These are phyloP conservation scores for Acanthamoeba healyi DNA, from an alignment of 208 protist species.

Conservation along the genomic window DNA sequence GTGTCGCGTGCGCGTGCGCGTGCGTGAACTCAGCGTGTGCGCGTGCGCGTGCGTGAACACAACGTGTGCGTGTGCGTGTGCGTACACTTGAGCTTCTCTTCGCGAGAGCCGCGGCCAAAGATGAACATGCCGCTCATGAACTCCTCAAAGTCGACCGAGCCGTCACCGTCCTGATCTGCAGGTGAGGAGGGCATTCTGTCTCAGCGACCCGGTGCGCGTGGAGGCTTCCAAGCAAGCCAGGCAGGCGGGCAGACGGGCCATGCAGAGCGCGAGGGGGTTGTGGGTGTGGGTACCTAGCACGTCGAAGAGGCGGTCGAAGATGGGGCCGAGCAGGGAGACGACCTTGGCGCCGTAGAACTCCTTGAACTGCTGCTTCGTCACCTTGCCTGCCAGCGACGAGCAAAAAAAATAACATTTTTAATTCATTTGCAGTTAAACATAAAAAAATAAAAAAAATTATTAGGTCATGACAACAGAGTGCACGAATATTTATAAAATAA, in stretches of 20 bases:
- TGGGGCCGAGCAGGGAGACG: background rate
- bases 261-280: background rate
- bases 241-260: no score
- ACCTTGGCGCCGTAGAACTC: constrained; percentile 5
- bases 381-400: background rate
- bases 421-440: background rate
- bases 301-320: constrained; percentile 21
- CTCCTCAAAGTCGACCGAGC: constrained; percentile 41
- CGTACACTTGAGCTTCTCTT: constrained; percentile 64
- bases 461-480: no score
- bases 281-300: background rate
- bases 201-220: no score
- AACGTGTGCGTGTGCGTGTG: background rate
- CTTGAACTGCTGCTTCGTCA: constrained; percentile 35
- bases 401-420: background rate
- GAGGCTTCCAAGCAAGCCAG: background rate
- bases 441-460: no score
- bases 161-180: constrained; percentile 39
- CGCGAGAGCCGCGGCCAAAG: background rate
- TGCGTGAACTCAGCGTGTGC: background rate
- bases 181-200: background rate
- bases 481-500: no score
- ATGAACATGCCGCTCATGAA: constrained; percentile 68
- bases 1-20: background rate
- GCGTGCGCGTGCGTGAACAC: background rate